Conservation (phyloP, 169 alveolate species). For the Nephromyces sp. region DNA sequence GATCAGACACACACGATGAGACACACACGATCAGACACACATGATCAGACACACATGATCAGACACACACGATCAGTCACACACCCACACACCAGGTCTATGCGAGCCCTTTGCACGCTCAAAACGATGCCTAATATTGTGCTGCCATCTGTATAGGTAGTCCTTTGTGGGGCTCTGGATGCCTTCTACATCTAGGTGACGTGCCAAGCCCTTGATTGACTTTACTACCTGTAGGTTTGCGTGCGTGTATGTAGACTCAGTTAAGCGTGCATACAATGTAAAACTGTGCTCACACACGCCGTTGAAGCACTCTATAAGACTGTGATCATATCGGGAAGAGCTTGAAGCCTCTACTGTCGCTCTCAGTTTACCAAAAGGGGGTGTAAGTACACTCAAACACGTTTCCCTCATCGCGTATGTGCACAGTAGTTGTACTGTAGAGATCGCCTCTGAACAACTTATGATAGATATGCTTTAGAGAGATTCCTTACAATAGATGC, state of each 20-base stretch:
- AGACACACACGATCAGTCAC: too few relatives aligned
- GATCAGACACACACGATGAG: too few relatives aligned
- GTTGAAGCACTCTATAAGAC: background rate
- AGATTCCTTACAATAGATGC: too few relatives aligned
- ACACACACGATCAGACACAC: too few relatives aligned
- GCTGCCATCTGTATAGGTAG: slow-evolving; percentile 71
- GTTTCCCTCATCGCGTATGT: too few relatives aligned
- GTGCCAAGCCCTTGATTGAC: background rate
- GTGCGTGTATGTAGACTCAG: background rate
- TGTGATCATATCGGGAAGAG: background rate
- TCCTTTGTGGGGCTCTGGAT: slow-evolving; percentile 65
- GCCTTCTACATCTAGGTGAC: slow-evolving; percentile 41
- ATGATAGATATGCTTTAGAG: too few relatives aligned
- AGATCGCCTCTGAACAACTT: too few relatives aligned
- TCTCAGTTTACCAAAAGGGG: too few relatives aligned
- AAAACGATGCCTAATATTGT: slow-evolving; percentile 58
- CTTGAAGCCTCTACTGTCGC: too few relatives aligned
- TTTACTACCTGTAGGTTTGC: background rate
- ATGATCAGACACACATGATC: too few relatives aligned
- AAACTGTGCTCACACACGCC: background rate
- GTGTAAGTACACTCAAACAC: too few relatives aligned
- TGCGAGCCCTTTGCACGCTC: slow-evolving; percentile 57
- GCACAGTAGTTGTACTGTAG: too few relatives aligned
- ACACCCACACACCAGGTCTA: slow-evolving; percentile 69
- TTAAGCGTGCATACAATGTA: background rate